These are phyloP conservation scores for Cercospora nicotianae DNA, from an alignment of 2,329 filamentous ascomycete genomes.

Conservation along the genomic window DNA sequence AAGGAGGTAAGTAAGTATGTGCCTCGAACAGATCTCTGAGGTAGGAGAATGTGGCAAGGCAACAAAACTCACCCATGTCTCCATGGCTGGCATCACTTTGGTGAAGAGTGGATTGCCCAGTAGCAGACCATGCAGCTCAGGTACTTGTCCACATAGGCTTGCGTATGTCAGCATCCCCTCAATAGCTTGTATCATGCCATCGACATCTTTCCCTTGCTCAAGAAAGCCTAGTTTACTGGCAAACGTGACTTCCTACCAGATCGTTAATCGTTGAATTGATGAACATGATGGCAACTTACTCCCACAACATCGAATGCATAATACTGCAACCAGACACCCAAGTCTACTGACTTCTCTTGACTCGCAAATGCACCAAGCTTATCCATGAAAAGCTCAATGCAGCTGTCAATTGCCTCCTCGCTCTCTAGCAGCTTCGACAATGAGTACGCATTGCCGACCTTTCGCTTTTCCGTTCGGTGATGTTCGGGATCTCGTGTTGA, in stretches of 20 bases:
- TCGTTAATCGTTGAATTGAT: background rate
- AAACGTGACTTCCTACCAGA: constrained; percentile 13
- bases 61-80: background rate
- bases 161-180: background rate
- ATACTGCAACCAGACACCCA: background rate
- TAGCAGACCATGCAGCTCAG: background rate
- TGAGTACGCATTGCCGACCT: constrained; percentile 19
- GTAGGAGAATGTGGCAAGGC: background rate
- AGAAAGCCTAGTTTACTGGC: constrained; percentile 19
- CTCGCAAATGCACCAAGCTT: background rate
- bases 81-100: background rate
- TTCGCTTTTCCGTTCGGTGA: constrained; percentile 42
- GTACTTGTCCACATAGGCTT: background rate
- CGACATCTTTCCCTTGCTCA: constrained; percentile 12
- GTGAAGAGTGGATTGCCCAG: constrained; percentile 1
- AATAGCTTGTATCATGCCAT: background rate
- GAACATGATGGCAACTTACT: background rate
- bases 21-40: no score
- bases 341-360: background rate
- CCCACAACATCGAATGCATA: constrained; percentile 2
- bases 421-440: constrained; percentile 15
- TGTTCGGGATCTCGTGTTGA: constrained; percentile 42
- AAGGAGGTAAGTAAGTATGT: no score
- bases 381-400: background rate
- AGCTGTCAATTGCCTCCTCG: background rate